A percentile compares a stretch with the other conserved stretches of the same genome.
phyloP scores from a whole-genome alignment of 331 rosid species.

The Stylosanthes scabra region DNA sequence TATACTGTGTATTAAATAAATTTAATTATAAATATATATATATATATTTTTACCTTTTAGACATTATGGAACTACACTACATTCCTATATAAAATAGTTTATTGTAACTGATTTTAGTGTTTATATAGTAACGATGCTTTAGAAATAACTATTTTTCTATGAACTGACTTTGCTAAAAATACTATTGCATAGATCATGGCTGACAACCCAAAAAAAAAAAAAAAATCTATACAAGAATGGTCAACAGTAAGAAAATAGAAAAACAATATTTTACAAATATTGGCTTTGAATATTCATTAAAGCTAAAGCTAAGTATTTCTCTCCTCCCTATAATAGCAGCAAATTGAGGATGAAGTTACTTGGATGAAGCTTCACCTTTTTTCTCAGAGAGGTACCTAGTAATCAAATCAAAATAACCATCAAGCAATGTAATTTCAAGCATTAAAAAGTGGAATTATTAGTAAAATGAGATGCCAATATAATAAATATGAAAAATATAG shows the following conservation, averaged over 20 bases:
- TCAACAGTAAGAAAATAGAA: background rate
- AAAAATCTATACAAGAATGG: background rate
- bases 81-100: too few species aligned
- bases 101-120: too few species aligned
- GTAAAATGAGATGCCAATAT: too few species aligned
- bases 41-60: too few species aligned
- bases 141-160: too few species aligned
- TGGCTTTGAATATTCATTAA: background rate
- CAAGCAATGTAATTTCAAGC: constrained; percentile 1
- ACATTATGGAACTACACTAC: too few species aligned
- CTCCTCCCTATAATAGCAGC: constrained; percentile 10
- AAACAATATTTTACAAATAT: background rate
- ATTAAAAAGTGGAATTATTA: too few species aligned
- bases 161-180: background rate
- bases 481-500: too few species aligned
- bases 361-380: constrained; percentile 58
- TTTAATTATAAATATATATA: too few species aligned
- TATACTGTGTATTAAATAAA: too few species aligned
- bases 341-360: constrained; percentile 40
- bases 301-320: background rate
- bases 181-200: background rate
- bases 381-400: constrained; percentile 65
- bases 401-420: background rate
- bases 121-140: too few species aligned
- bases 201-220: background rate